Conservation (phyloP, 805 yeast species). For the Kluyveromyces aestuarii region DNA sequence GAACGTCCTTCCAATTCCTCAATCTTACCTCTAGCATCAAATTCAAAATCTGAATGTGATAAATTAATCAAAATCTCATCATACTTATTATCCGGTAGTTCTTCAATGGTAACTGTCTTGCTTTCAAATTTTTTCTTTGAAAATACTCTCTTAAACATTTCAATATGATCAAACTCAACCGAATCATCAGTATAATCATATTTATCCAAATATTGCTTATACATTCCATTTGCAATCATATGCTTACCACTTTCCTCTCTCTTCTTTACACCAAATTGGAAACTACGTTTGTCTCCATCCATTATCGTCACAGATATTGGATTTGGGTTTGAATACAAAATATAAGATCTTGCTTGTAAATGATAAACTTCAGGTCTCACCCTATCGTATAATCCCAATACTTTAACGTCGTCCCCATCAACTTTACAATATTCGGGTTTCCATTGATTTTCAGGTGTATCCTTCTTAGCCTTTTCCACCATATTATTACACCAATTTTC, state of each 20-base stretch:
- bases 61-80: background rate
- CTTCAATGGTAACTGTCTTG: conserved; percentile 8
- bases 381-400: conserved; percentile 10
- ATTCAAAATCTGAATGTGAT: conserved; percentile 15
- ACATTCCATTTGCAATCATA: conserved; percentile 16
- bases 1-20: conserved; percentile 16
- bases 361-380: conserved; percentile 25
- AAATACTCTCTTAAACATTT: conserved; percentile 12
- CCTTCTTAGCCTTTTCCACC: background rate
- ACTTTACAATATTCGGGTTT: background rate
- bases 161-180: conserved; percentile 15
- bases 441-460: background rate
- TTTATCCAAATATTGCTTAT: conserved; percentile 8
- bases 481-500: conserved; percentile 9
- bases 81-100: conserved; percentile 6
- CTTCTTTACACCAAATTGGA: conserved; percentile 12
- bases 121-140: conserved; percentile 5
- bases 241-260: conserved; percentile 9
- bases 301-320: conserved; percentile 24
- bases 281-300: conserved; percentile 12
- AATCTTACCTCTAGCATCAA: conserved; percentile 19
- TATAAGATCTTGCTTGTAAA: conserved; percentile 20
- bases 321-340: conserved; percentile 11
- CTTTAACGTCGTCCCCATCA: conserved; percentile 5
- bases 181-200: conserved; percentile 2